These are phyloP conservation scores for Saccharomyces hybrid DNA, from an alignment of 1,139 yeast genomes.

Conservation along the genomic window DNA sequence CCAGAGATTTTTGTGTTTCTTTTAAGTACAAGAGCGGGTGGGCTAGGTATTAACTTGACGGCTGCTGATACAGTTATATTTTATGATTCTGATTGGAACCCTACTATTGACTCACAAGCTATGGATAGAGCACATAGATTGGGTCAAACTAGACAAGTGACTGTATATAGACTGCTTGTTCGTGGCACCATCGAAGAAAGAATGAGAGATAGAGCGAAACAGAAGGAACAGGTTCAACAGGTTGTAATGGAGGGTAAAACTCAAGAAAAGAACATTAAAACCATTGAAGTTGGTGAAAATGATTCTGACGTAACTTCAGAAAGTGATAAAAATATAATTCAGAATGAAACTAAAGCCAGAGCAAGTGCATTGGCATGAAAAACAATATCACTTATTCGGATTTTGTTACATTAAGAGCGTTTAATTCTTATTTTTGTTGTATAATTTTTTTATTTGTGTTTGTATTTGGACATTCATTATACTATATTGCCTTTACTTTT, in stretches of 20 bases:
- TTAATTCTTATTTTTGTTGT: not conserved
- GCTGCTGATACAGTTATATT: slow-evolving; percentile 98
- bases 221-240: slow-evolving; percentile 96
- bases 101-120: slow-evolving; percentile 97
- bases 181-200: slow-evolving; percentile 94
- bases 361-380: not conserved
- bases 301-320: not conserved
- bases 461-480: not conserved
- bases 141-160: slow-evolving; percentile 96
- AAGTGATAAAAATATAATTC: not conserved
- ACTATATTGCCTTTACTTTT: not conserved
- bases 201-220: slow-evolving; percentile 98
- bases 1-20: slow-evolving; percentile 90
- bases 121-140: slow-evolving; percentile 99
- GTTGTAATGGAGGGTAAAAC: slow-evolving; percentile 97
- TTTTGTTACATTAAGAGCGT: not conserved
- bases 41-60: slow-evolving; percentile 92
- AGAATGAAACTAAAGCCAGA: not conserved
- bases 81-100: slow-evolving; percentile 98
- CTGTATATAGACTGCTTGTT: slow-evolving; percentile 86
- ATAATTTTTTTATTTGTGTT: not conserved
- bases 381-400: not conserved
- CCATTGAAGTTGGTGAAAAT: slow-evolving; percentile 11
- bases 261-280: slow-evolving; percentile 23
- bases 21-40: slow-evolving; percentile 98